These are phyloP conservation scores for Mikania micrantha DNA, from an alignment of 129 eudicot species.

Conservation along the genomic window DNA sequence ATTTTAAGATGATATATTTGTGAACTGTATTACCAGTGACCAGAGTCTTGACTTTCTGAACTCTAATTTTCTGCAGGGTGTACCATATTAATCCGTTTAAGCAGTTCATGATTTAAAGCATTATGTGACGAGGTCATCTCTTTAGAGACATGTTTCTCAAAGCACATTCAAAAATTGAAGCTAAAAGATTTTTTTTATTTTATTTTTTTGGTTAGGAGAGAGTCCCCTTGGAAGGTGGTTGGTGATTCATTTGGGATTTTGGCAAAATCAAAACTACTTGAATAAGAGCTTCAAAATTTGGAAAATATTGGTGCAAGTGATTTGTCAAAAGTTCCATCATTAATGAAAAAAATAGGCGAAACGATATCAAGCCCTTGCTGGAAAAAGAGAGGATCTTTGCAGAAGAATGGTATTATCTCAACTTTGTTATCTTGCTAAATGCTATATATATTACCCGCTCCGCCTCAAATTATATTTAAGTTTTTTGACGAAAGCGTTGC, in stretches of 20 bases:
- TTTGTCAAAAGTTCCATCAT: conserved; percentile 62
- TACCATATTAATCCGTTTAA: conserved; percentile 65
- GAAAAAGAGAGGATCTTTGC: conserved; percentile 91
- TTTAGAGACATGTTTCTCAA: neutral
- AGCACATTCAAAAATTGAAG: neutral
- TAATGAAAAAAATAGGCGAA: conserved; percentile 84
- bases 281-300: conserved; percentile 77
- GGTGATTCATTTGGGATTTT: conserved; percentile 88
- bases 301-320: conserved; percentile 68
- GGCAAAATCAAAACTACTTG: conserved; percentile 77
- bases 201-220: conserved; percentile 62
- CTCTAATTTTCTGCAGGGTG: conserved; percentile 51
- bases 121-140: conserved; percentile 61
- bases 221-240: conserved; percentile 96
- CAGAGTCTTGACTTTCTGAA: conserved; percentile 17
- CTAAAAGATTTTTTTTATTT: conserved; percentile 9
- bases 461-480: neutral
- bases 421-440: conserved; percentile 9
- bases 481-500: neutral
- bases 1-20: neutral
- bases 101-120: conserved; percentile 62
- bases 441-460: neutral
- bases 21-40: conserved; percentile 1
- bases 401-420: conserved; percentile 70
- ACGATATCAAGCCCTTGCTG: conserved; percentile 91